Evolutionary conservation across 108 stramenopile genomes (phyloP).

Genomic region (Conticribra weissflogii): DNA sequence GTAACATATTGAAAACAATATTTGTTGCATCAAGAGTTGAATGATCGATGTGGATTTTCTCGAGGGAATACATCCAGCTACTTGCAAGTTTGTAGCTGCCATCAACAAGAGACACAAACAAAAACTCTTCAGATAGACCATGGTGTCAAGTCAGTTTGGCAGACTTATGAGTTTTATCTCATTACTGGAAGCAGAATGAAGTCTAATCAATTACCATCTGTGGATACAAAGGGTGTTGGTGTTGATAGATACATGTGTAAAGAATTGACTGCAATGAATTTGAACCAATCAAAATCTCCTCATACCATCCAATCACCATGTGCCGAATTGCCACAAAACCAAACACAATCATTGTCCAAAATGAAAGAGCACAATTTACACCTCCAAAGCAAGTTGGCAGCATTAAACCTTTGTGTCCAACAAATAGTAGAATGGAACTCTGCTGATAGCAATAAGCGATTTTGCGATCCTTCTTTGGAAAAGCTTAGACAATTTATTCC

Average conservation of each 20-base stretch:
- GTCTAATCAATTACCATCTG: slow-evolving; percentile 14
- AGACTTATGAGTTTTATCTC: slow-evolving; percentile 15
- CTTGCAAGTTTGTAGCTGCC: slow-evolving; percentile 21
- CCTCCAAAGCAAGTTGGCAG: background rate
- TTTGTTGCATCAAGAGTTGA: background rate
- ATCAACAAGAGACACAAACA: slow-evolving; percentile 10
- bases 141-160: background rate
- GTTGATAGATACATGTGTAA: background rate
- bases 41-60: slow-evolving; percentile 1
- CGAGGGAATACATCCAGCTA: background rate
- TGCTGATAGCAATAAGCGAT: background rate
- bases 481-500: background rate
- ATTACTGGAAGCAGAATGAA: slow-evolving; percentile 3
- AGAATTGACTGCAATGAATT: background rate
- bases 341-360: background rate
- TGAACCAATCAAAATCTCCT: background rate
- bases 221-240: slow-evolving; percentile 13
- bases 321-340: background rate
- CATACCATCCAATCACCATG: background rate
- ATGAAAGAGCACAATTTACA: background rate
- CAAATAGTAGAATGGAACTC: slow-evolving; percentile 21
- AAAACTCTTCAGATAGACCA: background rate
- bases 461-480: slow-evolving; percentile 4
- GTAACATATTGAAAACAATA: slow-evolving; percentile 3
- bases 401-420: background rate